Base-by-base conservation (phyloP, 2,329 filamentous ascomycete species). In the Geosmithia morbida region DNA sequence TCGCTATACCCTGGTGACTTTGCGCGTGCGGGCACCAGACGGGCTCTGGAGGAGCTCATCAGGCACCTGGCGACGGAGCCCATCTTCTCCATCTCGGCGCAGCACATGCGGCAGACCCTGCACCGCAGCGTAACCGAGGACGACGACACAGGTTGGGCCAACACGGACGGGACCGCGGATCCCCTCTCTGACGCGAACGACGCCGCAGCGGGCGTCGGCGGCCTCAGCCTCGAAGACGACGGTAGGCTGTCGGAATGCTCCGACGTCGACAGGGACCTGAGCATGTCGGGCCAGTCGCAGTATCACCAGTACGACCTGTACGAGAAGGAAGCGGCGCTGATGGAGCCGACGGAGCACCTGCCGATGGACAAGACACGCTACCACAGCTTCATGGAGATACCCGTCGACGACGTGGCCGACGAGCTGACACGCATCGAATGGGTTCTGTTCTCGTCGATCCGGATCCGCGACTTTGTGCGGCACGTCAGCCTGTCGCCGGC, bases 371-470 rank as follows among this genome's bases (percentile, higher is more conserved):
- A 97, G 62, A 71, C 83, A 41, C 85, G 92, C 50, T 98, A 92
- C 72, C 87, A 89, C 54, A 79, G 84, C 46, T 85, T 97, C 54
- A 94, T 97, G 82, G 85, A 86, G 37, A 83, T 83, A 20, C 74
- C 85, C 1, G 84, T 94, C 47, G 86, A 94, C 51, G 79, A 87
- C 45, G 83, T 97, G 54, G 90, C 90, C 16, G 82, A 84, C 50
- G 92, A 98, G 63, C 75, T 98, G 57, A 97, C 92, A 3, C 77
- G 90, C 51, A 94, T 98, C 48, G 92, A 98, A 65, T 97, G 90
- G 90, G 81, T 94, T 62, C 92, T 97, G 84, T 97, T 96, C 63
- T 94, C 86, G 46, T 89, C 88, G 1, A 95, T 97, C 51, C 81
- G 87, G 22, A 85, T 94, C 48, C 85, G 92, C 49, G 92, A 98